Conservation (phyloP, 2,329 filamentous ascomycete genomes). For the Leptographium galeiforme region DNA sequence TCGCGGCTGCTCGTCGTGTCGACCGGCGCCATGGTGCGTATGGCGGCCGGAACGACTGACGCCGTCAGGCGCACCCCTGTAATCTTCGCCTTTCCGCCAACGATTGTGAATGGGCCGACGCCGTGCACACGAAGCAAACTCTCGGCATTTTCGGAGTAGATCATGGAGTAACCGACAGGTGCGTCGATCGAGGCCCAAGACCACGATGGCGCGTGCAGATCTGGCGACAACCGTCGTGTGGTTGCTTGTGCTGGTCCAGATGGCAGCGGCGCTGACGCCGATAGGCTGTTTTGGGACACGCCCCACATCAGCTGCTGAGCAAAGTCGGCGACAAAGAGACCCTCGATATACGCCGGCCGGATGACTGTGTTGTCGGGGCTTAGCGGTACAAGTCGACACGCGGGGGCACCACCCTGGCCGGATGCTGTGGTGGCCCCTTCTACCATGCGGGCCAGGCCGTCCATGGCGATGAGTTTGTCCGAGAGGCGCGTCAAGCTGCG, state of each 20-base stretch:
- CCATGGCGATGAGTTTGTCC: conserved; percentile 8
- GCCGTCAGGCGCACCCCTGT: no score
- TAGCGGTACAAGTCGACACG: no score
- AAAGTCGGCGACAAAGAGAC: conserved; percentile 3
- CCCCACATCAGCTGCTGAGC: conserved; percentile 2
- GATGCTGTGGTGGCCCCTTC: not conserved
- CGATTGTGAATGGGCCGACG: not conserved
- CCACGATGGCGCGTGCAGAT: conserved; percentile 2
- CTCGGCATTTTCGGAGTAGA: not conserved
- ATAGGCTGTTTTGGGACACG: not conserved
- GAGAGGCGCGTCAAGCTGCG: conserved; percentile 1
- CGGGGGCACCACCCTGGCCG: not conserved
- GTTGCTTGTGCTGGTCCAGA: no score
- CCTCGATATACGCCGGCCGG: conserved; percentile 2
- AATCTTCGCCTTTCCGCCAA: not conserved
- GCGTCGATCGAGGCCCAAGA: conserved; percentile 5
- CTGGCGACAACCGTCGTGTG: not conserved
- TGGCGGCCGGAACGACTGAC: no score
- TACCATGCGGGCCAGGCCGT: conserved; percentile 3
- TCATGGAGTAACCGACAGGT: conserved; percentile 1
- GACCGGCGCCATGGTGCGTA: no score
- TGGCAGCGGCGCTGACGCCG: no score
- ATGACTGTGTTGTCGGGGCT: not conserved
- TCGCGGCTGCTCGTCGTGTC: not conserved
- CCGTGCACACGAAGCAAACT: not conserved